phyloP scores from a whole-genome alignment of 2,329 filamentous ascomycete genomes.

The Calonectria montana region DNA sequence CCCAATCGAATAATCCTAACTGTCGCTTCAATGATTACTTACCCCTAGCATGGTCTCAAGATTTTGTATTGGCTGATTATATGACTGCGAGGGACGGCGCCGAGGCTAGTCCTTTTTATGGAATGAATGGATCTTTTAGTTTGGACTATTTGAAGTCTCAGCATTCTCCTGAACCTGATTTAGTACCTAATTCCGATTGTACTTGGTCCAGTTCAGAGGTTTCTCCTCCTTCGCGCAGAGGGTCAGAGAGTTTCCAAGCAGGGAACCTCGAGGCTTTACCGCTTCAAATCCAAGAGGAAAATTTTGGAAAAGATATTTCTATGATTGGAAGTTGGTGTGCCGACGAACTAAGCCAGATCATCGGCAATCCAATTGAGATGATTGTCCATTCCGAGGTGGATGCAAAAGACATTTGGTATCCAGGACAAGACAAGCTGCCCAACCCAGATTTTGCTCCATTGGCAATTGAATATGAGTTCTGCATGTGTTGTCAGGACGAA shows the following conservation, averaged over 20 bases:
- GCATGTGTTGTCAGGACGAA: slow-evolving; percentile 28
- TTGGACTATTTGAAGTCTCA: neutral
- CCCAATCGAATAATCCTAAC: neutral
- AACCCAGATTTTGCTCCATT: slow-evolving; percentile 38
- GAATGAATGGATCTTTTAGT: slow-evolving; percentile 4
- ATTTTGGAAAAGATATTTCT: neutral
- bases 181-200: neutral
- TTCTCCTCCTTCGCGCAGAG: slow-evolving; percentile 8
- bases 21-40: neutral
- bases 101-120: slow-evolving; percentile 13
- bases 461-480: slow-evolving; percentile 40
- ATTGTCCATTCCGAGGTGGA: neutral
- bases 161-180: neutral
- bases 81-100: neutral
- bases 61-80: slow-evolving; percentile 7
- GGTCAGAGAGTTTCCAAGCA: neutral
- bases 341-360: neutral
- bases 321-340: slow-evolving; percentile 38
- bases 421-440: slow-evolving; percentile 30
- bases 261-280: neutral
- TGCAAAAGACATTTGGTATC: slow-evolving; percentile 23
- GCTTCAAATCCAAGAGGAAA: neutral
- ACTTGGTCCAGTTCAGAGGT: slow-evolving; percentile 2
- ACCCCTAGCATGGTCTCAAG: neutral
- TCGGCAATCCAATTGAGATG: neutral